Conservation (phyloP, 768 basidiomycete genomes). For the Collybiopsis confluens region DNA sequence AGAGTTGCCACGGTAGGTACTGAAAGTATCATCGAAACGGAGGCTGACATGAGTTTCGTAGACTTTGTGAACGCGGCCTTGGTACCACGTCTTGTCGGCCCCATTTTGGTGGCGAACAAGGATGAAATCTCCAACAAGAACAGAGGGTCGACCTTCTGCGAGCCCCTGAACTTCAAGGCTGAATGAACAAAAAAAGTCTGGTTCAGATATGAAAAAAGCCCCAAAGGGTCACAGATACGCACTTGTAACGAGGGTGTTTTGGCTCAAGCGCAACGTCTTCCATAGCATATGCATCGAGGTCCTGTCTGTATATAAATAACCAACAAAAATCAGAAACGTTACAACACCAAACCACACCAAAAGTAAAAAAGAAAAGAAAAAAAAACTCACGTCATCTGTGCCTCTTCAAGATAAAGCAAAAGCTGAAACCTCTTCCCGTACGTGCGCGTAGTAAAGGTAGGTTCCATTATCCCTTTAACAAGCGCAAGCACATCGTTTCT, state of each 20-base stretch:
- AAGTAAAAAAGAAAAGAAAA: constrained; percentile 7
- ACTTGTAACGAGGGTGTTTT: constrained; percentile 41
- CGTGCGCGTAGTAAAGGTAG: constrained; percentile 27
- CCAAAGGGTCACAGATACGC: constrained; percentile 16
- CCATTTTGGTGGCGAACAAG: constrained; percentile 23
- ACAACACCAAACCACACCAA: background rate
- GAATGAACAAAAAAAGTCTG: background rate
- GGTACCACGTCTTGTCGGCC: constrained; percentile 28
- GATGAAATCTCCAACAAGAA: constrained; percentile 48
- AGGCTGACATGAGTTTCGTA: constrained; percentile 38
- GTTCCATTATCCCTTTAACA: constrained; percentile 33
- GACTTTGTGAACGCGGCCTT: constrained; percentile 48
- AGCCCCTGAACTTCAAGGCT: constrained; percentile 53
- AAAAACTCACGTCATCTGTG: constrained; percentile 37
- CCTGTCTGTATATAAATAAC: constrained; percentile 24
- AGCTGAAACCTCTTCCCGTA: constrained; percentile 42
- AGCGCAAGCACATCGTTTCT: constrained; percentile 13
- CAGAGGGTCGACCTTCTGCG: constrained; percentile 55
- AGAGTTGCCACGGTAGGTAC: constrained; percentile 29
- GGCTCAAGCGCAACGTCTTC: constrained; percentile 29
- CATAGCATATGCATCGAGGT: constrained; percentile 34
- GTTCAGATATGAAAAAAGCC: background rate
- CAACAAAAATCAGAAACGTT: too few relatives aligned
- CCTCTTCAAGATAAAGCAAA: constrained; percentile 47
- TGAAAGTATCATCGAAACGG: constrained; percentile 43